phyloP scores from a whole-genome alignment of 1,284 basidiomycete species.

The Filobasidium uniguttulatum region DNA sequence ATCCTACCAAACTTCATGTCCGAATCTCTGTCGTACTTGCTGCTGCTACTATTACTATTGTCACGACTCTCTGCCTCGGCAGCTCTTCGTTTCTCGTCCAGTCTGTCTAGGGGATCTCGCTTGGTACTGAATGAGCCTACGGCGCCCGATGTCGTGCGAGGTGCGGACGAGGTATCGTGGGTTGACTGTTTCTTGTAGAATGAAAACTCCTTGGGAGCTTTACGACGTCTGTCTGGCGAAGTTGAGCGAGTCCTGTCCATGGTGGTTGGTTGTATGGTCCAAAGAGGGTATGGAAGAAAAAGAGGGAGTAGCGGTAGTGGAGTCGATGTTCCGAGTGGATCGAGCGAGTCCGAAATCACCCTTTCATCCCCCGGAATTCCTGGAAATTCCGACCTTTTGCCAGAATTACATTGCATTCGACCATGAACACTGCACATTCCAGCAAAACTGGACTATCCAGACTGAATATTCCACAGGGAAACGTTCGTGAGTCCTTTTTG shows the following conservation, averaged over 20 bases:
- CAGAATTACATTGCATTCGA: background rate
- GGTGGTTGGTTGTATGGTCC: background rate
- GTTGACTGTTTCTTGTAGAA: slow-evolving; percentile 37
- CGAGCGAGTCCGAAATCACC: no score
- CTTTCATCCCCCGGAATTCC: no score
- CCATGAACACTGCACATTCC: slow-evolving; percentile 6
- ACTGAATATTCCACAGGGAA: slow-evolving; percentile 30
- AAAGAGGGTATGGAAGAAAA: background rate
- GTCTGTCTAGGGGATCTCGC: slow-evolving; percentile 26
- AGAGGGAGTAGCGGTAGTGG: background rate
- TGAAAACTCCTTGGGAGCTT: slow-evolving; percentile 34
- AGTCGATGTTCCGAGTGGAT: background rate
- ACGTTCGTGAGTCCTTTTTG: slow-evolving; percentile 30
- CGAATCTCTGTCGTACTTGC: no score
- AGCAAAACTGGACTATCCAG: slow-evolving; percentile 15
- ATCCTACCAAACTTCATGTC: no score
- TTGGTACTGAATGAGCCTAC: slow-evolving; percentile 22
- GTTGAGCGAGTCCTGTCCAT: slow-evolving; percentile 2
- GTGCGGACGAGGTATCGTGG: background rate
- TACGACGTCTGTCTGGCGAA: slow-evolving; percentile 4
- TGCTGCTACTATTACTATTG: no score
- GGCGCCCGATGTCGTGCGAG: background rate
- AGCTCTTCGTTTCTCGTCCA: slow-evolving; percentile 16
- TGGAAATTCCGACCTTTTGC: no score
- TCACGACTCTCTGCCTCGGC: no score